Percentiles rank a stretch among this genome's conserved stretches.
These are phyloP conservation scores for Dimocarpus longan DNA, from an alignment of 345 rosid species.

Conservation along the genomic window DNA sequence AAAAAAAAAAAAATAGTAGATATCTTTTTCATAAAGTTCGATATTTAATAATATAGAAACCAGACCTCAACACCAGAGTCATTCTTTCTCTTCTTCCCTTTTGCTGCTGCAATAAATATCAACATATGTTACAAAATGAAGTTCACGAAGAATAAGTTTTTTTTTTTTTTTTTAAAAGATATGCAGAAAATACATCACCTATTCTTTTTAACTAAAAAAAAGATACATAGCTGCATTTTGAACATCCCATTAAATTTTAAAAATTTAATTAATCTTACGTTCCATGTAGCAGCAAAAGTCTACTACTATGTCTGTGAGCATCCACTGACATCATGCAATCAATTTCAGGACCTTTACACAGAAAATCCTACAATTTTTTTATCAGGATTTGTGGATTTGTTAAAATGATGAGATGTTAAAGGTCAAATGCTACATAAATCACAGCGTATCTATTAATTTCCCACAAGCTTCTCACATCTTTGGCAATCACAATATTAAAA, in stretches of 20 bases:
- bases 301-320: background rate
- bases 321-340: background rate
- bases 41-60: constrained; percentile 25
- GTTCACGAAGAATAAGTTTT: background rate
- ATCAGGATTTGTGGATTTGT: background rate
- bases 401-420: background rate
- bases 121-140: constrained; percentile 15
- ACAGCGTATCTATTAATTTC: background rate
- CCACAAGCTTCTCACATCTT: background rate
- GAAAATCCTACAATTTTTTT: background rate
- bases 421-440: background rate
- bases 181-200: background rate
- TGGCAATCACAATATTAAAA: background rate
- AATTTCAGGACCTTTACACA: background rate
- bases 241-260: background rate
- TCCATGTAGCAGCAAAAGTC: background rate
- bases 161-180: background rate
- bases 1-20: background rate
- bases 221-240: background rate
- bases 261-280: background rate
- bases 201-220: background rate
- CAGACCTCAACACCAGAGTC: constrained; percentile 83
- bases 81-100: constrained; percentile 86
- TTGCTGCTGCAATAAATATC: constrained; percentile 55
- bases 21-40: background rate